These are phyloP conservation scores for Coemansia asiatica DNA, from an alignment of 192 early-diverging fungal species.

Conservation along the genomic window DNA sequence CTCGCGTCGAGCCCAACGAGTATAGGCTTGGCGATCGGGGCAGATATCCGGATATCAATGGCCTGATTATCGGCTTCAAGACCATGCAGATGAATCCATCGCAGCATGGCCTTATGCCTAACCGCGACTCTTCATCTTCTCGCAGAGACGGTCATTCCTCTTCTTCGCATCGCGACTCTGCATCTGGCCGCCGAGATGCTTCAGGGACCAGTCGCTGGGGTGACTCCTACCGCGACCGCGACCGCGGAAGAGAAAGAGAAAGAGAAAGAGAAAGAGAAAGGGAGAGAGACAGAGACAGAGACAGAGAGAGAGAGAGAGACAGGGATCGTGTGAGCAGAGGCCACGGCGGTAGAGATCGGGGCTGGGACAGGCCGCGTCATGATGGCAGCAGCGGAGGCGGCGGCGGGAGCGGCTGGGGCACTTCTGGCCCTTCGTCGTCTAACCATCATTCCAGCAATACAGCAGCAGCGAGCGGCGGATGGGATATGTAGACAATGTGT, in stretches of 20 bases:
- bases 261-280: constrained; percentile 6
- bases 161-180: background rate
- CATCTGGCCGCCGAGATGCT: background rate
- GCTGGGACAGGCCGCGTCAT: background rate
- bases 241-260: background rate
- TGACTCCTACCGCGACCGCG: background rate
- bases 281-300: background rate
- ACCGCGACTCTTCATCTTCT: constrained; percentile 1
- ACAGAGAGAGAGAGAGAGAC: constrained; percentile 4
- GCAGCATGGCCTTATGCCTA: background rate
- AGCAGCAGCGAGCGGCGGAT: constrained; percentile 15
- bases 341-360: constrained; percentile 3
- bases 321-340: constrained; percentile 7
- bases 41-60: constrained; percentile 67
- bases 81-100: constrained; percentile 57
- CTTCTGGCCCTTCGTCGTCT: constrained; percentile 13
- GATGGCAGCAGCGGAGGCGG: constrained; percentile 6
- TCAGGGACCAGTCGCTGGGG: background rate
- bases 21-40: constrained; percentile 69
- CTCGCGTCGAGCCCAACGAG: constrained; percentile 75
- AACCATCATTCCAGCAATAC: constrained; percentile 4
- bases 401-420: constrained; percentile 11
- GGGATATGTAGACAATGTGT: constrained; percentile 17
- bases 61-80: constrained; percentile 77
- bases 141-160: background rate